Percentiles rank a stretch among this genome's conserved stretches.
These are phyloP conservation scores for Tricladium varicosporioides DNA, from an alignment of 2,329 filamentous ascomycete genomes.

Conservation along the genomic window DNA sequence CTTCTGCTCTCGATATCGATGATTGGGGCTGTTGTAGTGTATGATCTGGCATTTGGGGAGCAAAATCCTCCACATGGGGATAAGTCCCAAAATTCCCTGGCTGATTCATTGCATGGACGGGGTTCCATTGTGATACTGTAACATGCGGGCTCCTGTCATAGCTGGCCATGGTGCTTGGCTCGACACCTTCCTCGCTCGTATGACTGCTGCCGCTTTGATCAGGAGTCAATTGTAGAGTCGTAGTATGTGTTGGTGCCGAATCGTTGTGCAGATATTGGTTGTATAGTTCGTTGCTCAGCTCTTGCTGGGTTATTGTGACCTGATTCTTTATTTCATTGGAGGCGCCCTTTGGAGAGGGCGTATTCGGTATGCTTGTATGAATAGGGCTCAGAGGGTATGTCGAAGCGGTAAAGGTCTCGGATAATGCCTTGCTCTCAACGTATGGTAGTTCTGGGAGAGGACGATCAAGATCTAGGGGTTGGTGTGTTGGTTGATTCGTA, in stretches of 20 bases:
- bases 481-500: conserved; percentile 14
- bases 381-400: conserved; percentile 31
- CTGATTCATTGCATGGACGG: conserved; percentile 12
- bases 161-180: conserved; percentile 25
- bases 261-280: conserved; percentile 19
- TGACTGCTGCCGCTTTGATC: conserved; percentile 34
- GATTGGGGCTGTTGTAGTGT: conserved; percentile 3
- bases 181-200: conserved; percentile 30
- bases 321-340: conserved; percentile 20
- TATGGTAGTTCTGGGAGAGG: conserved; percentile 18
- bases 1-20: conserved; percentile 22
- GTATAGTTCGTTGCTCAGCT: conserved; percentile 22
- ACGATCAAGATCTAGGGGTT: conserved; percentile 18
- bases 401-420: conserved; percentile 19
- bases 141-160: conserved; percentile 24
- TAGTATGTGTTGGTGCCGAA: conserved; percentile 12
- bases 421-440: conserved; percentile 13
- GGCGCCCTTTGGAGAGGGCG: conserved; percentile 24
- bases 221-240: conserved; percentile 30
- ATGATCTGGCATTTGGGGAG: conserved; percentile 14
- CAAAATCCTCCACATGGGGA: conserved; percentile 9
- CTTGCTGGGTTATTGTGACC: conserved; percentile 24
- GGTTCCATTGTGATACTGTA: conserved; percentile 27
- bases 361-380: conserved; percentile 28
- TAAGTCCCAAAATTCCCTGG: conserved; percentile 13